phyloP scores from a whole-genome alignment of 805 yeast genomes.

The Danielozyma ontarioensis region DNA sequence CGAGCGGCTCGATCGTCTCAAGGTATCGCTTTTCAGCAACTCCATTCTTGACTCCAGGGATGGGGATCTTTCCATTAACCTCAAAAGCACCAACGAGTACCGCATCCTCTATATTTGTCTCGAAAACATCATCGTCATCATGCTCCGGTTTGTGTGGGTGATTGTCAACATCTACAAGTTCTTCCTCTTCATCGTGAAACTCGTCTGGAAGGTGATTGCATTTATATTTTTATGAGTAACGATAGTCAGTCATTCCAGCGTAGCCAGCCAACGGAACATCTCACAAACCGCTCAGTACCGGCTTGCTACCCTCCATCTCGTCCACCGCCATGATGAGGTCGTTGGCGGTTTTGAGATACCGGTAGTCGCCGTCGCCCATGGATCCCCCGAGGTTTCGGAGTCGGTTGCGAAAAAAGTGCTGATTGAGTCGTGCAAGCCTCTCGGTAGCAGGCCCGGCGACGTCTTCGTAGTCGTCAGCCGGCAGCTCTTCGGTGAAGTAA shows the following conservation, averaged over 20 bases:
- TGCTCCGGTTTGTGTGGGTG: conserved; percentile 54
- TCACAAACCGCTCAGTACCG: too few relatives aligned
- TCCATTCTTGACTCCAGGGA: conserved; percentile 15
- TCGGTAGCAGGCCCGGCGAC: too few relatives aligned
- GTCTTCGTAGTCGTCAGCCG: too few relatives aligned
- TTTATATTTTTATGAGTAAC: background rate
- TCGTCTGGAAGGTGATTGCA: conserved; percentile 2
- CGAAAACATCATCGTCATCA: conserved; percentile 49
- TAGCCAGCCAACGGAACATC: too few relatives aligned
- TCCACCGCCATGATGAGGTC: too few relatives aligned
- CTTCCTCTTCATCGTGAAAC: conserved; percentile 15
- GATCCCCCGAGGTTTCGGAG: too few relatives aligned
- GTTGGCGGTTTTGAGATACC: too few relatives aligned
- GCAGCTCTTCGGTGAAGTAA: too few relatives aligned
- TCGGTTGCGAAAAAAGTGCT: too few relatives aligned
- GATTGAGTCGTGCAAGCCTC: too few relatives aligned
- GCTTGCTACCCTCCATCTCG: too few relatives aligned
- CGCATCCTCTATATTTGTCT: conserved; percentile 37
- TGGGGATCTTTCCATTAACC: conserved; percentile 5
- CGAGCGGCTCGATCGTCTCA: conserved; percentile 43
- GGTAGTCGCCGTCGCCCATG: too few relatives aligned
- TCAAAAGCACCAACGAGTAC: conserved; percentile 27
- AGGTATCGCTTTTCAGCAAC: conserved; percentile 27
- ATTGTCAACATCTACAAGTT: conserved; percentile 44
- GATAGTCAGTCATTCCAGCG: background rate